Base-by-base conservation (phyloP, 1,139 yeast species). In the Saccharomyces hybrid region DNA sequence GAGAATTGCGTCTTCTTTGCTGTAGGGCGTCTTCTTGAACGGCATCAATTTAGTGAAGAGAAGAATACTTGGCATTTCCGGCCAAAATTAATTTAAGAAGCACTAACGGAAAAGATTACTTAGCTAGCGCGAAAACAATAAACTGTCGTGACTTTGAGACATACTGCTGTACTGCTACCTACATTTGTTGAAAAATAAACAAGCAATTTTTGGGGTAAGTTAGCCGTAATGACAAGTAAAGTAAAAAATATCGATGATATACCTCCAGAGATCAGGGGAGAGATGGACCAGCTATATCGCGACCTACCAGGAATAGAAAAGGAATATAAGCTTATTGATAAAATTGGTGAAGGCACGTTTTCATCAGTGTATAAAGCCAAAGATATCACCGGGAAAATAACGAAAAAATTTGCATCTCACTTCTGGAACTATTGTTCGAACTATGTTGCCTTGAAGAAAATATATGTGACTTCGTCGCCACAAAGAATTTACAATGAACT, bases 231-330 rank as follows among this genome's bases (percentile, higher is more conserved):
- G 44, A 19, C 44, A 38, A 38, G 44, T 11, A 38, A 38, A 13
- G 11, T n/a, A 6, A 19, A 38, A 16, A 38, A 38, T 2, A 38
- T 38, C n/a, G 44, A 38, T 38, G 23, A 38, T 38, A 38, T 38
- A 38, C 44, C 44, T 26, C 55, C 59, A 4, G 84, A 80, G 54
- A 80, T 84, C 1, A 73, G 79, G 48, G 83, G 81, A 57, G 97
- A 90, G 67, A 83, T 89, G 78, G 76, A 75, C 49, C 75, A 76
- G 55, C 76, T 91, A 19, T 19, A 19, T 19, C 19, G 19, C 19
- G 19, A 19, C 19, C 19, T 19, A 19, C 19, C 19, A 19, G 19
- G 19, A 19, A 19, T 19, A 19, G 19, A 19, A 19, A 19, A 19
- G 19, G 19, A 19, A 19, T 19, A 19, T 19, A 19, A 19, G 19